Conservation (phyloP, 805 yeast species). For the Candida ficus region DNA sequence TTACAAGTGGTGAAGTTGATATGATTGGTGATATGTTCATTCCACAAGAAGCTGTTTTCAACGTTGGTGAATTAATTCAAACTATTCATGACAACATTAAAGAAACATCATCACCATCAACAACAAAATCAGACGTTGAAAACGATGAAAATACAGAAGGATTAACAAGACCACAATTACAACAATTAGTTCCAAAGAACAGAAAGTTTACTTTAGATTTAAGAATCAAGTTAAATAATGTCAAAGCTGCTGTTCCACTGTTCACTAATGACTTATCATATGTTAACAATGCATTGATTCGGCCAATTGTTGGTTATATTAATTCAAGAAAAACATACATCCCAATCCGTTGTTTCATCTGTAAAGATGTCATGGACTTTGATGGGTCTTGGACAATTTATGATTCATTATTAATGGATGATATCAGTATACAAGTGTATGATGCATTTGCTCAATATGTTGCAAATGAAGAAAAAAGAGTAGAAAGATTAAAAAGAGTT, state of each 20-base stretch:
- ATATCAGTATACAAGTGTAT: conserved; percentile 82
- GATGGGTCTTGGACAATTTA: conserved; percentile 96
- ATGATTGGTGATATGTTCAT: conserved; percentile 87
- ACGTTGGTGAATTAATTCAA: conserved; percentile 42
- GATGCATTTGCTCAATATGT: conserved; percentile 87
- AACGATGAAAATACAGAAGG: conserved; percentile 13
- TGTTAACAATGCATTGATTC: conserved; percentile 81
- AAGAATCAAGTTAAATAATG: conserved; percentile 74
- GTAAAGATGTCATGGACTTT: conserved; percentile 75
- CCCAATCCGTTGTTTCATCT: conserved; percentile 78
- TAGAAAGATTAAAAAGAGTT: conserved; percentile 69
- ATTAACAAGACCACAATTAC: conserved; percentile 11
- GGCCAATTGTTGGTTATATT: conserved; percentile 95
- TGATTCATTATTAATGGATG: conserved; percentile 88
- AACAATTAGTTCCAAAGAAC: background rate
- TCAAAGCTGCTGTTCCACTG: conserved; percentile 84
- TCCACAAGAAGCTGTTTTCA: conserved; percentile 52
- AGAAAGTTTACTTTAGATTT: conserved; percentile 71
- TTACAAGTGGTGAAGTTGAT: conserved; percentile 85
- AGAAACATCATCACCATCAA: background rate
- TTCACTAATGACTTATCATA: conserved; percentile 86
- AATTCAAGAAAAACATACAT: conserved; percentile 86
- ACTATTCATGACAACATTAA: conserved; percentile 38
- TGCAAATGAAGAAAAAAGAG: conserved; percentile 76
- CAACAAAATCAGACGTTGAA: too few relatives aligned